Conservation (phyloP, 2,329 filamentous ascomycete species). For the Aspergillus alliaceus region DNA sequence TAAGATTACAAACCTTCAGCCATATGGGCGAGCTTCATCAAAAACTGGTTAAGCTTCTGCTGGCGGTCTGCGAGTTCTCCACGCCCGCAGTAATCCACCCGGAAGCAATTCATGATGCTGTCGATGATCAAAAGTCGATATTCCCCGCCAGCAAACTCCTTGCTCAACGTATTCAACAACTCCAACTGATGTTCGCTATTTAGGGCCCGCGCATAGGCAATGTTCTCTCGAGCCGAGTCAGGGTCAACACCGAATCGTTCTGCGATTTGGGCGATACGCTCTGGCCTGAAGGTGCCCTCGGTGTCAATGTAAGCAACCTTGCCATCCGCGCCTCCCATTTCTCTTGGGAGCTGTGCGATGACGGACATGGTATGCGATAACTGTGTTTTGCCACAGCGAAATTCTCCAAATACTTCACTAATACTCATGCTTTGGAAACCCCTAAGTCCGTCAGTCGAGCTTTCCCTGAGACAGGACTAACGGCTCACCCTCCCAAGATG, state of each 20-base stretch:
- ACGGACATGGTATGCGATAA: slow-evolving; percentile 69
- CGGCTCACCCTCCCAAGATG: slow-evolving; percentile 60
- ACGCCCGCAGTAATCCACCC: slow-evolving; percentile 66
- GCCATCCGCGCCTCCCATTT: slow-evolving; percentile 66
- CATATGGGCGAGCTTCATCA: slow-evolving; percentile 64
- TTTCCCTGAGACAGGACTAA: background rate
- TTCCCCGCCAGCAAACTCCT: slow-evolving; percentile 62
- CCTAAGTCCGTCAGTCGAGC: slow-evolving; percentile 32
- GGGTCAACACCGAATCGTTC: slow-evolving; percentile 64
- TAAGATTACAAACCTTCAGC: slow-evolving; percentile 53
- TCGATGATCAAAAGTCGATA: slow-evolving; percentile 68
- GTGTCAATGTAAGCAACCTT: slow-evolving; percentile 70
- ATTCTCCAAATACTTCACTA: slow-evolving; percentile 52
- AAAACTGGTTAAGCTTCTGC: slow-evolving; percentile 66
- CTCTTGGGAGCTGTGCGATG: slow-evolving; percentile 56
- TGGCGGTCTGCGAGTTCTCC: slow-evolving; percentile 69
- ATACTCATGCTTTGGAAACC: slow-evolving; percentile 71
- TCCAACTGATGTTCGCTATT: slow-evolving; percentile 69
- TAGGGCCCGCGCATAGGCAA: slow-evolving; percentile 62
- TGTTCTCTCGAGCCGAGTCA: slow-evolving; percentile 63
- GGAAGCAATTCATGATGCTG: slow-evolving; percentile 69
- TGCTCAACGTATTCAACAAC: slow-evolving; percentile 60
- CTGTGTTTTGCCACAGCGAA: slow-evolving; percentile 67
- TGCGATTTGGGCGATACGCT: slow-evolving; percentile 66
- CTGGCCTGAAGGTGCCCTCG: slow-evolving; percentile 66